Percentiles rank a stretch among this genome's conserved stretches.
phyloP scores from a whole-genome alignment of 2,329 filamentous ascomycete genomes.

The Apiospora rasikravindrae region DNA sequence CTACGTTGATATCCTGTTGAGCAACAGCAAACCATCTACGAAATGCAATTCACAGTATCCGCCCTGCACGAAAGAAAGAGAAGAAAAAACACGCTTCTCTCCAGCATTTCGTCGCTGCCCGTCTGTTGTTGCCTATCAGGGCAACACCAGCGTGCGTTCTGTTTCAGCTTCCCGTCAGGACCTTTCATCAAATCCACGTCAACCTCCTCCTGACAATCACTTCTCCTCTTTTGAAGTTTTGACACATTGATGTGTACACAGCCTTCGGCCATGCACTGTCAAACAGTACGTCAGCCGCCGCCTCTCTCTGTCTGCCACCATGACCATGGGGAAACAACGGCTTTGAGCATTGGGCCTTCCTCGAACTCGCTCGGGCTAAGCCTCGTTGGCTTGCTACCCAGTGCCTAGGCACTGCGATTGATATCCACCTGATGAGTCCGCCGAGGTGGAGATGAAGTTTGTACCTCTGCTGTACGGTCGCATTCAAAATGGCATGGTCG shows the following conservation, averaged over 20 bases:
- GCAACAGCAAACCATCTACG: not conserved
- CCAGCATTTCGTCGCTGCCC: not conserved
- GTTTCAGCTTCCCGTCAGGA: conserved; percentile 10
- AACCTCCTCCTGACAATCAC: conserved; percentile 12
- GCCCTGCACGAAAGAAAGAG: not conserved
- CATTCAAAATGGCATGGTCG: conserved; percentile 9
- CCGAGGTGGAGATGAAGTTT: conserved; percentile 11
- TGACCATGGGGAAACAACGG: conserved; percentile 7
- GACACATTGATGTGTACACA: conserved; percentile 2
- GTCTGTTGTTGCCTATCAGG: not conserved
- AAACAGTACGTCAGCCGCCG: not conserved
- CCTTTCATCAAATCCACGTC: conserved; percentile 9
- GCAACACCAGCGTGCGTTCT: conserved; percentile 1
- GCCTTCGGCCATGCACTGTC: not conserved
- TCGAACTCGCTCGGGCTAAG: conserved; percentile 7
- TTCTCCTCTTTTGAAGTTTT: conserved; percentile 17
- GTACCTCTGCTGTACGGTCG: conserved; percentile 8
- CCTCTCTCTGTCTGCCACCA: not conserved
- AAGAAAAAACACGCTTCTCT: not conserved
- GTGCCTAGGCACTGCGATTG: not conserved
- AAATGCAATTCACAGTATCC: conserved; percentile 13
- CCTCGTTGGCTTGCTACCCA: conserved; percentile 1
- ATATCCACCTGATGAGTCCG: not conserved
- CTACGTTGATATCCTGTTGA: conserved; percentile 11
- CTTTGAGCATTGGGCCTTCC: not conserved